Percentiles rank a stretch among this genome's conserved stretches.
Evolutionary conservation across 139 green algal genomes (phyloP).

Genomic region (Picocystis salinarum): DNA sequence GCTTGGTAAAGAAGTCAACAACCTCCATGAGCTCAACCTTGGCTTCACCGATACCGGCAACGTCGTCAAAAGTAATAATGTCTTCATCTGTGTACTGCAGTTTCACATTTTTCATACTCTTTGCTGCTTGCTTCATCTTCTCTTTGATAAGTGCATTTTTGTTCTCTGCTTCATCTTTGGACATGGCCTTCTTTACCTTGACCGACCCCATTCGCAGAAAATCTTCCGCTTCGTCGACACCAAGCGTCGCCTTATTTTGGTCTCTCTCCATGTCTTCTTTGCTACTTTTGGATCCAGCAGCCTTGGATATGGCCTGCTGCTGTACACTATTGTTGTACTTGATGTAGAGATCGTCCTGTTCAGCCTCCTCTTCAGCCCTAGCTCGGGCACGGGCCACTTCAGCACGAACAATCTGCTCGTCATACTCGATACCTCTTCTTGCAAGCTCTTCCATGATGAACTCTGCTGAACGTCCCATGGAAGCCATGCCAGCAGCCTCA

Average conservation of each 20-base stretch:
- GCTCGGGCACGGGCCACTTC: not conserved
- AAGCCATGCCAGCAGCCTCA: constrained; percentile 15
- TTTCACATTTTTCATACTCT: constrained; percentile 40
- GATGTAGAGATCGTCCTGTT: constrained; percentile 2
- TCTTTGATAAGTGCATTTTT: constrained; percentile 9
- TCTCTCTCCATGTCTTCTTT: constrained; percentile 4
- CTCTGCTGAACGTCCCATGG: too few relatives aligned
- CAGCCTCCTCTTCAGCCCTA: constrained; percentile 6
- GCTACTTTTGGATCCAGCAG: constrained; percentile 3
- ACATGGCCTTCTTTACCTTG: constrained; percentile 6
- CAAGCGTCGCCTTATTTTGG: constrained; percentile 8
- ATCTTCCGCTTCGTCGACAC: constrained; percentile 18
- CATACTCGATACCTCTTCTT: too few relatives aligned
- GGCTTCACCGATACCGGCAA: constrained; percentile 58
- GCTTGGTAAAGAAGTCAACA: constrained; percentile 14
- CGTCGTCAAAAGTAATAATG: constrained; percentile 71
- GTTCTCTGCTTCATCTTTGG: not conserved
- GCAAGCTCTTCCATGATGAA: too few relatives aligned
- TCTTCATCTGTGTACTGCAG: constrained; percentile 44
- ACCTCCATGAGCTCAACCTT: constrained; percentile 23
- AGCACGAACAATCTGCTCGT: constrained; percentile 5
- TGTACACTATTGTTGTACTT: constrained; percentile 10
- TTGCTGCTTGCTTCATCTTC: constrained; percentile 7
- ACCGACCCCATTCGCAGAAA: constrained; percentile 18
- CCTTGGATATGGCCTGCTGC: constrained; percentile 5